Evolutionary conservation across 208 protist species (phyloP).

Genomic region (Acanthamoeba lenticulata): DNA sequence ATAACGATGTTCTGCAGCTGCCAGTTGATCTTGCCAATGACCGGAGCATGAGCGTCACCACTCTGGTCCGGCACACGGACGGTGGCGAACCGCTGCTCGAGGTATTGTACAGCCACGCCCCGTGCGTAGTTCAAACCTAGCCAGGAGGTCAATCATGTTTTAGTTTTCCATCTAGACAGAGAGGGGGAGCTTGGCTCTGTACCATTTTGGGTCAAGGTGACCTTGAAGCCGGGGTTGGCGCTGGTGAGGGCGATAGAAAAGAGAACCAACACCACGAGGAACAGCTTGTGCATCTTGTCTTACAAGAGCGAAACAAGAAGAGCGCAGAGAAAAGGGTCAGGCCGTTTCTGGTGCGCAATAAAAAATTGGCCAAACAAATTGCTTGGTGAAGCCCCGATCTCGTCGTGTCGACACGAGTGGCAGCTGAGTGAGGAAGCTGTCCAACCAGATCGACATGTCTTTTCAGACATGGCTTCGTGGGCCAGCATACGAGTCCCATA

Average conservation of each 20-base stretch:
- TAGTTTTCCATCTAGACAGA: no score
- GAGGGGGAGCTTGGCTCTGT: not conserved
- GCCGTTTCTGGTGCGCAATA: no score
- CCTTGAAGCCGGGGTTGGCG: slow-evolving; percentile 1
- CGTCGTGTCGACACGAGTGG: no score
- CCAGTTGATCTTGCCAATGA: not conserved
- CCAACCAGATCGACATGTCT: no score
- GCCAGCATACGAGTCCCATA: no score
- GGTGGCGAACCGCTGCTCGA: not conserved
- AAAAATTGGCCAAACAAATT: no score
- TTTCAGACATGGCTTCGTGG: no score
- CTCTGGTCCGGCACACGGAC: not conserved
- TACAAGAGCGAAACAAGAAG: no score
- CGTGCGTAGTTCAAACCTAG: not conserved
- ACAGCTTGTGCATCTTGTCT: no score
- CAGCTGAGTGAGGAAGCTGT: no score
- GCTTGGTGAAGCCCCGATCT: no score
- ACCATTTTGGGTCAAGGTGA: slow-evolving; percentile 37
- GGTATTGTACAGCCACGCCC: not conserved
- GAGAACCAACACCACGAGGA: not conserved
- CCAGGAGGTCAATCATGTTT: not conserved
- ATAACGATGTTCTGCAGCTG: not conserved
- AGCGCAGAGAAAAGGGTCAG: no score
- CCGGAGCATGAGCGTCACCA: not conserved
- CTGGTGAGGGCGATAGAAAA: not conserved